Conservation (phyloP, 495 filamentous ascomycete genomes). For the Cercophora sp. region DNA sequence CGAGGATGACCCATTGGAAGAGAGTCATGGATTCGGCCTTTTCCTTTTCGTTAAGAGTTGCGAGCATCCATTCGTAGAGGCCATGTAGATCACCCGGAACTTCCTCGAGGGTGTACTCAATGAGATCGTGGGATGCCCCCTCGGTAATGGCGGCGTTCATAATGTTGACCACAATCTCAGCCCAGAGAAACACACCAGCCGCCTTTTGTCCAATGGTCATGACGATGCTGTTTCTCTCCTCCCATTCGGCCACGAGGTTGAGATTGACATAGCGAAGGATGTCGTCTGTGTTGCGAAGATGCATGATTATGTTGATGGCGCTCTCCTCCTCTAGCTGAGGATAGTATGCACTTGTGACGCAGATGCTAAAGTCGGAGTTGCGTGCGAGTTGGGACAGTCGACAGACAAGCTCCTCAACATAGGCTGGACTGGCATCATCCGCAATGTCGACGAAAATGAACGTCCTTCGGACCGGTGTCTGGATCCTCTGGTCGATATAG, state of each 20-base stretch:
- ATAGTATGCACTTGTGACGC: conserved; percentile 29
- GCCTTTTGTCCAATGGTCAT: conserved; percentile 28
- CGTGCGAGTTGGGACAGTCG: conserved; percentile 29
- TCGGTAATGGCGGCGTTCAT: conserved; percentile 35
- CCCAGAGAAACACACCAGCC: conserved; percentile 35
- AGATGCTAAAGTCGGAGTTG: conserved; percentile 38
- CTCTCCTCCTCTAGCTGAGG: conserved; percentile 22
- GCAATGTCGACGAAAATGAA: conserved; percentile 36
- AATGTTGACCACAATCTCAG: conserved; percentile 36
- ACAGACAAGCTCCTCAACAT: conserved; percentile 29
- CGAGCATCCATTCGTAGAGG: conserved; percentile 37
- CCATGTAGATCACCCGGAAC: conserved; percentile 32
- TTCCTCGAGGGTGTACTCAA: conserved; percentile 33
- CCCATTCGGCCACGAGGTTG: conserved; percentile 32
- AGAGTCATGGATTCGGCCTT: conserved; percentile 31
- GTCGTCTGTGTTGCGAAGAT: conserved; percentile 32
- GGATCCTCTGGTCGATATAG: conserved; percentile 27
- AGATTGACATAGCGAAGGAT: conserved; percentile 33
- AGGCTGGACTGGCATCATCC: conserved; percentile 25
- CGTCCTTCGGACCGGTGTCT: conserved; percentile 26
- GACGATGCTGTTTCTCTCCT: conserved; percentile 26
- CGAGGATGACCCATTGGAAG: conserved; percentile 38
- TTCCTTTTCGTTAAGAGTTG: conserved; percentile 29
- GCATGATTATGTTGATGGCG: conserved; percentile 29
- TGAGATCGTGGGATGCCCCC: conserved; percentile 30